These are phyloP conservation scores for Monilinia laxa DNA, from an alignment of 2,329 filamentous ascomycete genomes.

Conservation along the genomic window DNA sequence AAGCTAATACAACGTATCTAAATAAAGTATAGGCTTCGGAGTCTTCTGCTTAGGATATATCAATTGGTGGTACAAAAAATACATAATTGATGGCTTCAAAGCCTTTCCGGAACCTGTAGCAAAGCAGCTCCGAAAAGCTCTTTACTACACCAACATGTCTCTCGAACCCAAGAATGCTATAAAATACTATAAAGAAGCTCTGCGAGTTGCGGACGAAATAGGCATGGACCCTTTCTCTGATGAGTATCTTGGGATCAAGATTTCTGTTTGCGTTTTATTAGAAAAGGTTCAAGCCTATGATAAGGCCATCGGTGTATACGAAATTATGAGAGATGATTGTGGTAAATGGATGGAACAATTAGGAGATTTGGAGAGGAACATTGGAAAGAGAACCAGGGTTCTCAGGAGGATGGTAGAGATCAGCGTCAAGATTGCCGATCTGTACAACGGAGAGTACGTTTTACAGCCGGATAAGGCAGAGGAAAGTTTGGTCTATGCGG, in stretches of 20 bases:
- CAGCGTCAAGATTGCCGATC: slow-evolving; percentile 77
- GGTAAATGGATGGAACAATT: slow-evolving; percentile 58
- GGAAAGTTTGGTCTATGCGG: slow-evolving; percentile 73
- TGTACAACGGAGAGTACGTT: slow-evolving; percentile 77
- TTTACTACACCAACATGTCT: slow-evolving; percentile 81
- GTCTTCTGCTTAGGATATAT: slow-evolving; percentile 33
- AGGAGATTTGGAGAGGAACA: slow-evolving; percentile 50
- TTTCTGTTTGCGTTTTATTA: slow-evolving; percentile 76
- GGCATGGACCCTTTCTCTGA: slow-evolving; percentile 87
- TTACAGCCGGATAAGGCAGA: slow-evolving; percentile 73
- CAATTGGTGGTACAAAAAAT: slow-evolving; percentile 39
- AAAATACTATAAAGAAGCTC: slow-evolving; percentile 78
- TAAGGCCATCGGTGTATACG: slow-evolving; percentile 72
- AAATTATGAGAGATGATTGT: slow-evolving; percentile 72
- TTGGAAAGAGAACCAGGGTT: slow-evolving; percentile 59
- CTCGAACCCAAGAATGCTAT: slow-evolving; percentile 75
- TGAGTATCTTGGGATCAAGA: slow-evolving; percentile 85
- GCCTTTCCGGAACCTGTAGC: slow-evolving; percentile 69
- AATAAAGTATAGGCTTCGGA: slow-evolving; percentile 35
- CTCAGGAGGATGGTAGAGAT: slow-evolving; percentile 73
- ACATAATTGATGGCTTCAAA: slow-evolving; percentile 47
- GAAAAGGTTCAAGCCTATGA: slow-evolving; percentile 72
- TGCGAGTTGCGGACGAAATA: slow-evolving; percentile 69
- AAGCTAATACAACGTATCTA: slow-evolving; percentile 15
- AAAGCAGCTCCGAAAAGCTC: slow-evolving; percentile 74